Evolutionary conservation across 192 early-diverging fungal genomes (phyloP).

Genomic region (Coemansia sp.): DNA sequence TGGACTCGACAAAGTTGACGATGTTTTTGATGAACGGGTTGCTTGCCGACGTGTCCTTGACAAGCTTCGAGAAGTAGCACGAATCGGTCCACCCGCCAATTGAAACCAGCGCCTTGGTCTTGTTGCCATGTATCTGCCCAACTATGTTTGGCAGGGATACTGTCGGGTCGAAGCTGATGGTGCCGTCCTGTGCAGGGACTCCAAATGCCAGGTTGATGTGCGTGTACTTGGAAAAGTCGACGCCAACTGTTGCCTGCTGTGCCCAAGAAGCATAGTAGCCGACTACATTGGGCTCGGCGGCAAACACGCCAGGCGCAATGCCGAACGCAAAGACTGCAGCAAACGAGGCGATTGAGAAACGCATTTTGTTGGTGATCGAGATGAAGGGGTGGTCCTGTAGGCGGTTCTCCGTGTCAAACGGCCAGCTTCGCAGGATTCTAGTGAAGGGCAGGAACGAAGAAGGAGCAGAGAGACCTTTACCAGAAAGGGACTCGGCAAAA

Average conservation of each 20-base stretch:
- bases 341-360: neutral
- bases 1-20: constrained; percentile 48
- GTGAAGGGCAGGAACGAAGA: too few species aligned
- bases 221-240: constrained; percentile 60
- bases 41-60: constrained; percentile 32
- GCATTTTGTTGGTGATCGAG: neutral
- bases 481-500: too few species aligned
- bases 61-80: constrained; percentile 55
- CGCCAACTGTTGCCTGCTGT: constrained; percentile 11
- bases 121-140: constrained; percentile 52
- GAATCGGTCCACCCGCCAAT: constrained; percentile 73
- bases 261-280: constrained; percentile 52
- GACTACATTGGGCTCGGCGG: constrained; percentile 20
- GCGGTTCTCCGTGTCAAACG: neutral
- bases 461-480: too few species aligned
- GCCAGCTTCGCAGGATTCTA: too few species aligned
- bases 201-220: constrained; percentile 74
- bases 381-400: neutral
- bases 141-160: constrained; percentile 55
- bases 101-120: constrained; percentile 64
- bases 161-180: constrained; percentile 38
- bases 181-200: constrained; percentile 40
- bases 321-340: neutral
- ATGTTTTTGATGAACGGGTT: constrained; percentile 55
- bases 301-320: neutral